A percentile compares a stretch with the other conserved stretches of the same genome.
Conservation (phyloP, 306 rosid genomes). For the Glycine soja region DNA sequence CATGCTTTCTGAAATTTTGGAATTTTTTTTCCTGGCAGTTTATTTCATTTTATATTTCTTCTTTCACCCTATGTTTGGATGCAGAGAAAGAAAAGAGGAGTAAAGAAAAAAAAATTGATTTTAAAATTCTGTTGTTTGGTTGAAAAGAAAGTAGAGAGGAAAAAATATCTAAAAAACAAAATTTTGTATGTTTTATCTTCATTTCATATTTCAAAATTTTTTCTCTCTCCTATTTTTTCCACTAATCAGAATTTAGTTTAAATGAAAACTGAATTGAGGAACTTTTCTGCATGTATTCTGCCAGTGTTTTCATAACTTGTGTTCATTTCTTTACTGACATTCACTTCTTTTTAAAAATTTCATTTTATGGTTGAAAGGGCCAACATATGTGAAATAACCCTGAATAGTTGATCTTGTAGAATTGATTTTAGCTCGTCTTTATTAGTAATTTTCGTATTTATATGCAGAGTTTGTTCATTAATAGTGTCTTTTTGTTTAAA, state of each 20-base stretch:
- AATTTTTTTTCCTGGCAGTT: slow-evolving; percentile 9
- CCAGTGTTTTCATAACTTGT: too few relatives aligned
- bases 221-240: background rate
- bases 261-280: too few relatives aligned
- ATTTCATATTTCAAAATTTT: too few relatives aligned
- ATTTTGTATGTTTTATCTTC: background rate
- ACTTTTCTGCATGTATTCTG: too few relatives aligned
- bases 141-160: background rate
- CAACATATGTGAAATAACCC: too few relatives aligned
- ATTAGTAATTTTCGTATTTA: too few relatives aligned
- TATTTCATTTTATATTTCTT: background rate
- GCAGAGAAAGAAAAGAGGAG: background rate
- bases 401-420: too few relatives aligned
- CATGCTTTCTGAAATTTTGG: slow-evolving; percentile 30
- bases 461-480: slow-evolving; percentile 27
- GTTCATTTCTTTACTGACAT: too few relatives aligned
- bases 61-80: background rate
- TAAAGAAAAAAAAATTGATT: background rate
- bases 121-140: background rate
- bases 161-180: background rate
- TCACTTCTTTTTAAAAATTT: too few relatives aligned
- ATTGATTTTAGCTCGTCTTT: too few relatives aligned
- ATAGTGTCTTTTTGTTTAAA: slow-evolving; percentile 17
- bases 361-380: too few relatives aligned
- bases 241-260: too few relatives aligned